Base-by-base conservation (phyloP, 148 eudicot species). In the Chenopodium quinoa region DNA sequence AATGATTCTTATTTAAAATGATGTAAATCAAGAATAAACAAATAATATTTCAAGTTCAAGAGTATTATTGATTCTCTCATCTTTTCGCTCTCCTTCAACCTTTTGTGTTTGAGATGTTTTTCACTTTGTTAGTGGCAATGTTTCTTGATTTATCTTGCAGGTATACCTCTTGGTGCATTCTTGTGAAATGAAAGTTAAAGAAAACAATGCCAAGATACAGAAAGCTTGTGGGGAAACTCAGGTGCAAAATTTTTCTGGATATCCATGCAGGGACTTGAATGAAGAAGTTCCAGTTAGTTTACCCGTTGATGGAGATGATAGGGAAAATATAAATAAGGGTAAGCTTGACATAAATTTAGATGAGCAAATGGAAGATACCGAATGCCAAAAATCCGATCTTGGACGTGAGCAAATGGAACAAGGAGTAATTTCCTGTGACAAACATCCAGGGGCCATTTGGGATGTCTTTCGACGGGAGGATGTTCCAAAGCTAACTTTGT, bases 381-480 rank as follows among this genome's bases (percentile, higher is more conserved):
- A 71, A 34, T 80, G 79, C 71, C 58, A 50, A 84, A 56, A 75
- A 76, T 77, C 65, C 69, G 82, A 78, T 82, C 83, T 83, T 82
- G 90, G 86, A 69, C 85, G 84, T 80, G 86, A 85, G 86, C 85
- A 83, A 58, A 62, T 16, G 70, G 78, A 79, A 37, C 65, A 64
- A 54, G 85, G 78, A 63, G 78, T 82, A 10, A 60, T 73, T 20
- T 78, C 65, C 19, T 81, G 82, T 76, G 80, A 82, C 67, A 71
- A 80, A 80, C 23, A 56, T 83, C 89, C 90, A 75, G 99, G 98
- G 79, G 93, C 93, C 75, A 80, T 82, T 79, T 95, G 99, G 99
- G 97, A 95, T 85, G 92, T 95, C 81, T 95, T 95, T 77, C 94
- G 92, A 29, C 90, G 93, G 48, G 86, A 91, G 84, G 99, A 95